Conservation (phyloP, 139 green algal species). For the Coelastrella sp. region DNA sequence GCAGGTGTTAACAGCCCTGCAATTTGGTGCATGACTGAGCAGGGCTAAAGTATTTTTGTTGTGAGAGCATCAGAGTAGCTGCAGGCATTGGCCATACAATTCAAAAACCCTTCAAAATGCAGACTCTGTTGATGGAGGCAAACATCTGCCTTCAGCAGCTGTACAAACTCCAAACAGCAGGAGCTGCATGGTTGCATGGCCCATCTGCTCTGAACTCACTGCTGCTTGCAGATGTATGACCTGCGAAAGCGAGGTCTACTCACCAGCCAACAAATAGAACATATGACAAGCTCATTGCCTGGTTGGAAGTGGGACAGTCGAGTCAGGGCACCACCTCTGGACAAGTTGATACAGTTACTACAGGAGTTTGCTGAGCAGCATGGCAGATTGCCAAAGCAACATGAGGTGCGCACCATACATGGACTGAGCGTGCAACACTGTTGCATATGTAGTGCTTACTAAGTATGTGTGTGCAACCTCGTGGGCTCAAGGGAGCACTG, state of each 20-base stretch:
- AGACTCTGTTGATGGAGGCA: no score
- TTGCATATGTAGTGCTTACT: neutral
- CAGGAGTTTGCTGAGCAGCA: neutral
- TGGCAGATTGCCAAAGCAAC: slow-evolving; percentile 14
- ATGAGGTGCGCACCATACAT: neutral
- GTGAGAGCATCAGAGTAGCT: no score
- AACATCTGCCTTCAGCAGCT: neutral
- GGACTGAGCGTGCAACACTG: neutral
- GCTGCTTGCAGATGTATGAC: slow-evolving; percentile 18
- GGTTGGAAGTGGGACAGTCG: slow-evolving; percentile 25
- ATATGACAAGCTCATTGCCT: neutral
- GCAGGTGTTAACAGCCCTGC: neutral
- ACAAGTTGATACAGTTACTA: neutral
- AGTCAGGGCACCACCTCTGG: slow-evolving; percentile 12
- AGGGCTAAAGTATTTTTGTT: no score
- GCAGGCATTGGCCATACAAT: neutral
- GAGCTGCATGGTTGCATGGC: neutral
- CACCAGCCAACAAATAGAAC: slow-evolving; percentile 6
- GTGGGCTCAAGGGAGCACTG: no score
- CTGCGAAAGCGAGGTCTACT: slow-evolving; percentile 18
- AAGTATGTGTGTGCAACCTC: no score
- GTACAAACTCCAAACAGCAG: neutral
- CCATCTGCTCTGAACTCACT: neutral
- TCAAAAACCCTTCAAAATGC: no score
- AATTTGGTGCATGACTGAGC: no score